Conservation (phyloP, 805 yeast species). For the Candida yuanshanica region DNA sequence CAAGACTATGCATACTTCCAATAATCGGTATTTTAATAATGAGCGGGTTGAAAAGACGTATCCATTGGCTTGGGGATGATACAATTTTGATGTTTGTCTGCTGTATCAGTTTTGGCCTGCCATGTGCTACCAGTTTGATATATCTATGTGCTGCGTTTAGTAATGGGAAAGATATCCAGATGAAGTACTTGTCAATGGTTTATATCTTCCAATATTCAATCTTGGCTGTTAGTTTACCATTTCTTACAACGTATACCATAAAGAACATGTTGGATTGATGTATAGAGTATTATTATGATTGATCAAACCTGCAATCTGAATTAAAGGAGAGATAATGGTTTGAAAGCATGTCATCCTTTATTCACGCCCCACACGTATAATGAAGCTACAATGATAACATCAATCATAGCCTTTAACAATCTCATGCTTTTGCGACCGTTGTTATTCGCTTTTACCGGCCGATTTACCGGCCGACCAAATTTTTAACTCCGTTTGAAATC, state of each 20-base stretch:
- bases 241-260: conserved; percentile 16
- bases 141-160: conserved; percentile 82
- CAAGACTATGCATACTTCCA: conserved; percentile 69
- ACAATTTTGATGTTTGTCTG: conserved; percentile 66
- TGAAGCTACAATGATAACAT: no score
- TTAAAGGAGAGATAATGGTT: no score
- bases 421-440: no score
- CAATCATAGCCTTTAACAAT: no score
- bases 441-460: no score
- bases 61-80: conserved; percentile 50
- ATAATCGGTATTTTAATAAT: conserved; percentile 68
- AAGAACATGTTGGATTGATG: conserved; percentile 5
- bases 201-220: conserved; percentile 21
- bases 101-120: conserved; percentile 71
- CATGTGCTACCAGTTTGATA: conserved; percentile 84
- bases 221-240: conserved; percentile 21
- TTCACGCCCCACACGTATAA: no score
- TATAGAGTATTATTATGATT: conserved; percentile 2
- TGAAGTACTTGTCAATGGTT: conserved; percentile 21
- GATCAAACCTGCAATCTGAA: no score
- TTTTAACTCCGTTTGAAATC: no score
- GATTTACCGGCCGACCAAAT: no score
- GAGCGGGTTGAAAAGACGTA: conserved; percentile 45
- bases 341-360: no score
- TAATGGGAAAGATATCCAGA: conserved; percentile 13